Base-by-base conservation (phyloP, 306 rosid genomes). In the Acacia confusa region DNA sequence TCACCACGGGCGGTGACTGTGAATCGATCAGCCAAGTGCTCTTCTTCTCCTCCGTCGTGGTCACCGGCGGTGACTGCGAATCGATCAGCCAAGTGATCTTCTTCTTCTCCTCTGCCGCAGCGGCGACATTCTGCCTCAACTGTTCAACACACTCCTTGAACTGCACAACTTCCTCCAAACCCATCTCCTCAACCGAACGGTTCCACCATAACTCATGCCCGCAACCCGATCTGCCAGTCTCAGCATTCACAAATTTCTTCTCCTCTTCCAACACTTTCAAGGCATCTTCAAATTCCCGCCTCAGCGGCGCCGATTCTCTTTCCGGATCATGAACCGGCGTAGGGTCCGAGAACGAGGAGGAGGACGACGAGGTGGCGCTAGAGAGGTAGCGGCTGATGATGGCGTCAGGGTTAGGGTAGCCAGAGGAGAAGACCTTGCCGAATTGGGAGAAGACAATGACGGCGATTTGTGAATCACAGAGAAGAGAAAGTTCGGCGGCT, bases 401-500 rank as follows among this genome's bases (percentile, higher is more conserved):
- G 0, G 71, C 3, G 6, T 65, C 70, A 0, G 65, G 52, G 6
- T 4, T 0, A 0, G 96, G 96, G 28, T 93, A 82, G 2, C 94
- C 96, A 8, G 86, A 88, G 0, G 92, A 48, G 70, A 76, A 90
- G 45, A 92, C 74, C 61, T 87, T 87, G 0, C 85, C 88, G 53
- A 83, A 79, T 6, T 86, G 90, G 8, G 97, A 89, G 79, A 57
- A 84, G 4, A 91, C 80, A n/a, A 90, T 68, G 32, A 91, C 43
- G 0, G 81, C 91, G 8, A 84, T 77, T 70, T 91, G 81, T 0
- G 86, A 81, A 2, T 90, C 77, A 41, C 91, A 87, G 0, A 91
- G 85, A 2, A 90, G 82, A 7, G 92, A 92, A 6, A 93, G 85
- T 34, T 91, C 96, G 1, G 90, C 83, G 3, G 91, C 92, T 52